Evolutionary conservation across 768 basidiomycete species (phyloP).

Genomic region (Melanogaster broomeanus): DNA sequence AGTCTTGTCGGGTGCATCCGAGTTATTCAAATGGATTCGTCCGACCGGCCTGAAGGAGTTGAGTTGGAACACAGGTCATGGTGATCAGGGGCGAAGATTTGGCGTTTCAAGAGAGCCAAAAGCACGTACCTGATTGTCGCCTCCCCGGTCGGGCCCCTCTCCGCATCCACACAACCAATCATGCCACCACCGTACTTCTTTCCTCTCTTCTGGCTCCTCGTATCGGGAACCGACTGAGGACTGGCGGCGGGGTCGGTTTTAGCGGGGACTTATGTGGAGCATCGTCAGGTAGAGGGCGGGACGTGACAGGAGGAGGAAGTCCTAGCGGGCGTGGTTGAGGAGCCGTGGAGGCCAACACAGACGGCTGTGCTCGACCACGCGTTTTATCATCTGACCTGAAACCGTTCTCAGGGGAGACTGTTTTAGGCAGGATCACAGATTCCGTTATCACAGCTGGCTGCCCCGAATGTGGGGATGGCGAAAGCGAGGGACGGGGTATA

Average conservation of each 20-base stretch:
- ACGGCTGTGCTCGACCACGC: constrained; percentile 8
- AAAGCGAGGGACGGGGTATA: constrained; percentile 11
- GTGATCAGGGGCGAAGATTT: not conserved
- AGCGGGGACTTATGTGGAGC: constrained; percentile 38
- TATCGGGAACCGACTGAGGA: constrained; percentile 28
- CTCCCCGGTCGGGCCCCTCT: constrained; percentile 72
- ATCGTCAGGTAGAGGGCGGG: constrained; percentile 44
- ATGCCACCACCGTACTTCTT: constrained; percentile 73
- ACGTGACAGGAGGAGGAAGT: constrained; percentile 60
- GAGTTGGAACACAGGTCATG: not conserved
- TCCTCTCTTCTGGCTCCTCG: constrained; percentile 26
- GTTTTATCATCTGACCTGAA: not conserved
- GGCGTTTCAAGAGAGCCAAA: not conserved
- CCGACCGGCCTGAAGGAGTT: constrained; percentile 60
- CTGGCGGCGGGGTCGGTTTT: constrained; percentile 35
- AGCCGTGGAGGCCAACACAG: constrained; percentile 23
- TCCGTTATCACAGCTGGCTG: constrained; percentile 20
- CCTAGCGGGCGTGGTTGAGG: constrained; percentile 60
- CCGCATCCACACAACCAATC: constrained; percentile 84
- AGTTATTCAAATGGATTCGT: constrained; percentile 61
- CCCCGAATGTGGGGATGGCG: constrained; percentile 41
- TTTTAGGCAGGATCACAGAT: not conserved
- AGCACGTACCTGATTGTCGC: constrained; percentile 63
- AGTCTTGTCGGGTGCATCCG: not conserved
- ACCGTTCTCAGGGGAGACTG: not conserved